These are phyloP conservation scores for Gonapodya prolifera DNA, from an alignment of 192 early-diverging fungal genomes.

Conservation along the genomic window DNA sequence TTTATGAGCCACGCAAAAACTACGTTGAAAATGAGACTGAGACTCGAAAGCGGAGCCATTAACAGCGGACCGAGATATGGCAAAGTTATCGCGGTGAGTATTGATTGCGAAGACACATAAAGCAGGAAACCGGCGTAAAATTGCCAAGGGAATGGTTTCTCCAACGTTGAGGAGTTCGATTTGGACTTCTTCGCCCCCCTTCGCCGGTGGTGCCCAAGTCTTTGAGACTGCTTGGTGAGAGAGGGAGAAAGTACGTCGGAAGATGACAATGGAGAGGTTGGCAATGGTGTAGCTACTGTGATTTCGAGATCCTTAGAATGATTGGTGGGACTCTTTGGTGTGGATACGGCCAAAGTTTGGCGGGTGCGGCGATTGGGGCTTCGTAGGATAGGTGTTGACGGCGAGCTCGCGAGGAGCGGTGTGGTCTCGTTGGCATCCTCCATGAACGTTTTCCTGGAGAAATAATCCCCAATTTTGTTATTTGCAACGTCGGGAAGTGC, in stretches of 20 bases:
- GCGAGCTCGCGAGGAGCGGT: not conserved
- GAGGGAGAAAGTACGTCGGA: not conserved
- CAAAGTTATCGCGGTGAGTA: not conserved
- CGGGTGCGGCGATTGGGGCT: not conserved
- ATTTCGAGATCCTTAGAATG: not conserved
- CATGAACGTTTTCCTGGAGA: too few species aligned
- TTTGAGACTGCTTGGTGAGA: not conserved
- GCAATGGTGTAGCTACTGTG: not conserved
- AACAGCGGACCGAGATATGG: not conserved
- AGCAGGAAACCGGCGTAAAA: not conserved
- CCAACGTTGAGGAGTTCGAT: not conserved
- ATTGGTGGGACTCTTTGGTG: not conserved
- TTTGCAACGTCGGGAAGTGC: not conserved
- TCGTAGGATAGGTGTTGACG: not conserved
- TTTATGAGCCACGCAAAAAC: not conserved
- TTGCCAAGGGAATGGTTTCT: not conserved
- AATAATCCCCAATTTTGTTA: not conserved
- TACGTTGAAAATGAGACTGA: not conserved
- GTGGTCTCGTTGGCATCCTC: not conserved
- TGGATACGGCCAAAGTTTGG: not conserved
- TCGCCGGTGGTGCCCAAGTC: not conserved
- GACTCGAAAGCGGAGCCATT: not conserved
- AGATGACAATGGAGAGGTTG: not conserved
- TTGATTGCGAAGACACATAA: not conserved
- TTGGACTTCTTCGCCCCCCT: not conserved